These are phyloP conservation scores for Phylloporus sp. DNA, from an alignment of 768 basidiomycete species.

Conservation along the genomic window DNA sequence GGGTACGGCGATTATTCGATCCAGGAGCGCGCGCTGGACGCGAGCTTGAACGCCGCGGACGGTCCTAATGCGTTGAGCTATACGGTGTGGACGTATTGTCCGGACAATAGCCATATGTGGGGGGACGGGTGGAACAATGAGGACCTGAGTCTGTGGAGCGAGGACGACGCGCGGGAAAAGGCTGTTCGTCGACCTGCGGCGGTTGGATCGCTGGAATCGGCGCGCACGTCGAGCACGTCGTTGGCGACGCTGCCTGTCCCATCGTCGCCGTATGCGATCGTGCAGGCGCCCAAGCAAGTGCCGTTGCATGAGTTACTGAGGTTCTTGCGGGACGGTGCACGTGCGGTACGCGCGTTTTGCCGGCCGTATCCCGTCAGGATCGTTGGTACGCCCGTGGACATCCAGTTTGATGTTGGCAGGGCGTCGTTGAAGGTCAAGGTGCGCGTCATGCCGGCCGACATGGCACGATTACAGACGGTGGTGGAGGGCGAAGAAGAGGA, in stretches of 20 bases:
- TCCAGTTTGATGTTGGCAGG: slow-evolving; percentile 72
- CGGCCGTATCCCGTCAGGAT: slow-evolving; percentile 77
- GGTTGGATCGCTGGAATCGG: slow-evolving; percentile 7
- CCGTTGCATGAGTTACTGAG: slow-evolving; percentile 31
- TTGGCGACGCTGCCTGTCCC: slow-evolving; percentile 17
- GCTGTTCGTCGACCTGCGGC: neutral
- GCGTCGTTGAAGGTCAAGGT: slow-evolving; percentile 69
- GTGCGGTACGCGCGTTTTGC: slow-evolving; percentile 79
- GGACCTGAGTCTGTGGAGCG: slow-evolving; percentile 85
- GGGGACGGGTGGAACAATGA: slow-evolving; percentile 98
- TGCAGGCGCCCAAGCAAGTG: neutral
- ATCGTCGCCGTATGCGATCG: slow-evolving; percentile 13
- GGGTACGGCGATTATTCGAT: slow-evolving; percentile 67
- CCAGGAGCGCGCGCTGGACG: slow-evolving; percentile 85
- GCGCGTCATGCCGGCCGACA: slow-evolving; percentile 56
- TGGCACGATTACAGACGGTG: slow-evolving; percentile 11
- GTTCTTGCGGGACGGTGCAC: slow-evolving; percentile 80
- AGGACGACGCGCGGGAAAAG: slow-evolving; percentile 52
- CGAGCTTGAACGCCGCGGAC: slow-evolving; percentile 73
- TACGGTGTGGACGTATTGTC: slow-evolving; percentile 86
- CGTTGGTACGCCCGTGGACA: slow-evolving; percentile 60
- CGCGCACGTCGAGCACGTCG: slow-evolving; percentile 15
- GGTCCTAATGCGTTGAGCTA: slow-evolving; percentile 71
- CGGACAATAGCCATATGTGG: slow-evolving; percentile 80
- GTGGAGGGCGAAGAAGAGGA: neutral